A percentile compares a stretch with the other conserved stretches of the same genome.
Evolutionary conservation across 2,329 filamentous ascomycete species (phyloP).

Genomic region (Talaromyces sp.): DNA sequence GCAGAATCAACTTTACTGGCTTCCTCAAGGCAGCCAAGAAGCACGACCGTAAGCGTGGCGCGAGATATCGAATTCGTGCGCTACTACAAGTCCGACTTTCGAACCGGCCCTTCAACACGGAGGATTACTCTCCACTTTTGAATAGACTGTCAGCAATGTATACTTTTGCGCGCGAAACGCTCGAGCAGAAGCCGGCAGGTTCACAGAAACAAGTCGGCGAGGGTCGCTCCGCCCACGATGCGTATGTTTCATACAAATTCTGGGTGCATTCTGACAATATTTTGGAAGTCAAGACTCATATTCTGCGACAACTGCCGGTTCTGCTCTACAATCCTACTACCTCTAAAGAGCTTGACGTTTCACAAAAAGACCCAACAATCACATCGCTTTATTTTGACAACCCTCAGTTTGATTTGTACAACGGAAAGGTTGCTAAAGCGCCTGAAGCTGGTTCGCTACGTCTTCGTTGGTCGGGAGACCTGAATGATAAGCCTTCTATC

Average conservation of each 20-base stretch:
- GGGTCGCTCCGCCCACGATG: slow-evolving; percentile 53
- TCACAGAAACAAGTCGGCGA: slow-evolving; percentile 40
- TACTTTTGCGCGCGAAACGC: slow-evolving; percentile 81
- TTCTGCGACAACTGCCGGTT: slow-evolving; percentile 82
- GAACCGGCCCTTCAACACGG: slow-evolving; percentile 90
- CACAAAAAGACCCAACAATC: slow-evolving; percentile 76
- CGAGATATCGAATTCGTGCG: slow-evolving; percentile 80
- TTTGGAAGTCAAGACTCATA: slow-evolving; percentile 93
- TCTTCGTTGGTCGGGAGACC: slow-evolving; percentile 85
- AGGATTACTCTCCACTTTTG: slow-evolving; percentile 84
- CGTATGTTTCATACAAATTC: slow-evolving; percentile 86
- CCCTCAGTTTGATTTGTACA: slow-evolving; percentile 78
- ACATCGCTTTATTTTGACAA: slow-evolving; percentile 97
- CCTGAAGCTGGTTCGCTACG: slow-evolving; percentile 76
- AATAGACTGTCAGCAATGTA: slow-evolving; percentile 92
- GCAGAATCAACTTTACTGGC: slow-evolving; percentile 93
- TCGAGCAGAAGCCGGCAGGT: slow-evolving; percentile 49
- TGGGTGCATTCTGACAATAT: slow-evolving; percentile 97
- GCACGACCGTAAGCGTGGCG: slow-evolving; percentile 88
- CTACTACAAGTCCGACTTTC: slow-evolving; percentile 86
- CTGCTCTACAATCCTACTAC: slow-evolving; percentile 87
- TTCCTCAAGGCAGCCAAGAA: slow-evolving; percentile 99
- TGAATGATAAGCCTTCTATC: slow-evolving; percentile 74
- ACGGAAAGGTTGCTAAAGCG: slow-evolving; percentile 72
- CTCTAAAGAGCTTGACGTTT: slow-evolving; percentile 74